These are phyloP conservation scores for Shiraia sp. DNA, from an alignment of 2,329 filamentous ascomycete genomes.

Conservation along the genomic window DNA sequence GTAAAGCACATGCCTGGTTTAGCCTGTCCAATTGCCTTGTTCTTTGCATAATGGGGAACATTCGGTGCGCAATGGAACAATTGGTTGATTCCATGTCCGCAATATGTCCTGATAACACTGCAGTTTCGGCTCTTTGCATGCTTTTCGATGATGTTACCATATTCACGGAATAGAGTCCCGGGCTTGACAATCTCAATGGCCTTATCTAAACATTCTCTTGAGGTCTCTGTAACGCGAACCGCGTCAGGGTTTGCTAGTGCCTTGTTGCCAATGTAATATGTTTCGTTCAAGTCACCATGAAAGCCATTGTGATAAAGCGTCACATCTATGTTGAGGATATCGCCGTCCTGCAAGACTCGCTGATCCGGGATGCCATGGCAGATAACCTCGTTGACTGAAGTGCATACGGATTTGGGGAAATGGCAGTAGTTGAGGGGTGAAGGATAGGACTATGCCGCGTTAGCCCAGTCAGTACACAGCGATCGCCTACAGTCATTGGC, in stretches of 20 bases:
- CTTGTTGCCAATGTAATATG: constrained; percentile 94
- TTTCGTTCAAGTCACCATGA: constrained; percentile 97
- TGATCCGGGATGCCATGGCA: constrained; percentile 98
- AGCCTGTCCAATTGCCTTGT: constrained; percentile 92
- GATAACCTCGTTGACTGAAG: constrained; percentile 94
- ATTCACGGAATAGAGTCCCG: constrained; percentile 88
- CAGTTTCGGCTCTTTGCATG: constrained; percentile 83
- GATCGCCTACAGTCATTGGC: background rate
- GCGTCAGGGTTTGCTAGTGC: constrained; percentile 81
- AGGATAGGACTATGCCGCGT: constrained; percentile 75
- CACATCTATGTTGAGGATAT: constrained; percentile 97
- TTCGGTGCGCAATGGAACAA: constrained; percentile 94
- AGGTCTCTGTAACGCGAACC: constrained; percentile 87
- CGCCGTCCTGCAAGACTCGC: constrained; percentile 82
- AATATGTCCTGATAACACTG: constrained; percentile 93
- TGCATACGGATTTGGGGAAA: constrained; percentile 98
- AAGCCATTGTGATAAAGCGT: constrained; percentile 93
- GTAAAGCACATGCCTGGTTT: constrained; percentile 99
- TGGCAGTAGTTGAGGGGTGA: constrained; percentile 93
- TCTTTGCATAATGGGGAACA: constrained; percentile 96
- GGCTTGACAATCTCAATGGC: constrained; percentile 92
- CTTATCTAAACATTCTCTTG: constrained; percentile 86
- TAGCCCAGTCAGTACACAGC: constrained; percentile 9
- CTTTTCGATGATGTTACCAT: constrained; percentile 94
- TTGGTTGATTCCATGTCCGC: constrained; percentile 91